A percentile compares a stretch with the other conserved stretches of the same genome.
Evolutionary conservation across 2,329 filamentous ascomycete genomes (phyloP).

Genomic region (Scolecobasidium constrictum): DNA sequence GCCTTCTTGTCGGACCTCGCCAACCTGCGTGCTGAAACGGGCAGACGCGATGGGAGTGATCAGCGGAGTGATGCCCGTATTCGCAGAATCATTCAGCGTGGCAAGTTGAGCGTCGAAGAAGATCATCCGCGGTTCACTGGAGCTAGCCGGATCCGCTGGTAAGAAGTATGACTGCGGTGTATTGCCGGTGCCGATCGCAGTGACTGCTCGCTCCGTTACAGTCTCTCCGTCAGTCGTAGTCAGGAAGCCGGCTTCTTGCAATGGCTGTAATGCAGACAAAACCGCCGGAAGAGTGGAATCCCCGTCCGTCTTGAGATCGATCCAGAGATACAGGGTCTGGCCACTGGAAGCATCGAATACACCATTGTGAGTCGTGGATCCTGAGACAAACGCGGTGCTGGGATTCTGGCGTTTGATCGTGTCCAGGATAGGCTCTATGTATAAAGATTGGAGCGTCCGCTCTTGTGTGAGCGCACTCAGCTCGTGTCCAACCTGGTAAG

Average conservation of each 20-base stretch:
- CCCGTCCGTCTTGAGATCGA: slow-evolving; percentile 52
- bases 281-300: slow-evolving; percentile 45
- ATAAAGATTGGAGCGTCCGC: slow-evolving; percentile 46
- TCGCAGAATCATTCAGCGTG: slow-evolving; percentile 27
- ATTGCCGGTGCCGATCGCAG: slow-evolving; percentile 52
- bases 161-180: slow-evolving; percentile 37
- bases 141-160: slow-evolving; percentile 23
- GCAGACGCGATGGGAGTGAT: slow-evolving; percentile 46
- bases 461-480: slow-evolving; percentile 37
- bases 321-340: slow-evolving; percentile 54
- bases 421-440: slow-evolving; percentile 47
- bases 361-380: slow-evolving; percentile 41
- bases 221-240: slow-evolving; percentile 39
- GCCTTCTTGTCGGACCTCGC: slow-evolving; percentile 21
- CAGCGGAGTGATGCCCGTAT: slow-evolving; percentile 33
- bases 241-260: slow-evolving; percentile 42
- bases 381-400: slow-evolving; percentile 35
- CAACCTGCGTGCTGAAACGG: slow-evolving; percentile 34
- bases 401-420: slow-evolving; percentile 47
- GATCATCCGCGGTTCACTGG: slow-evolving; percentile 34
- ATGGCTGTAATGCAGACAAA: slow-evolving; percentile 43
- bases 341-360: slow-evolving; percentile 45
- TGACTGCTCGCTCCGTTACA: slow-evolving; percentile 40
- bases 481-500: slow-evolving; percentile 43
- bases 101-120: slow-evolving; percentile 51